phyloP scores from a whole-genome alignment of 345 rosid genomes.

The Eucalyptus erythrocorys region DNA sequence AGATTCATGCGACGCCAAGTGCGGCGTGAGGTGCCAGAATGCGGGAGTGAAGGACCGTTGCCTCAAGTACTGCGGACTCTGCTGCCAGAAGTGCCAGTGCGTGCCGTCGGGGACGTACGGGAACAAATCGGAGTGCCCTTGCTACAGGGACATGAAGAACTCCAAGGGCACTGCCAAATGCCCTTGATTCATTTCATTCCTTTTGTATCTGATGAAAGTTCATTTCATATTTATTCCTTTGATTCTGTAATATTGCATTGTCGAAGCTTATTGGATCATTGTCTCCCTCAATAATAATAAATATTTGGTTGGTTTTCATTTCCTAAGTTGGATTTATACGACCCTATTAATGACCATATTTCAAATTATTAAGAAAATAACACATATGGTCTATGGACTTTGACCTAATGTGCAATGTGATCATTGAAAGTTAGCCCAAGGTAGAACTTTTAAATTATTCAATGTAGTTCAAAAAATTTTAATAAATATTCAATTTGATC shows the following conservation, averaged over 20 bases:
- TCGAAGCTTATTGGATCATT: background rate
- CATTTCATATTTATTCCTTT: background rate
- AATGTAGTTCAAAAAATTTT: no score
- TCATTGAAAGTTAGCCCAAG: no score
- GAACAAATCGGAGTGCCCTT: constrained; percentile 56
- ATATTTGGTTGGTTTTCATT: background rate
- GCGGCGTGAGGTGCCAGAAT: constrained; percentile 36
- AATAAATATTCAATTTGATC: no score
- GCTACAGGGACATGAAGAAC: constrained; percentile 47
- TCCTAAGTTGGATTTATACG: background rate
- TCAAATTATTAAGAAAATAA: no score
- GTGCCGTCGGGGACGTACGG: constrained; percentile 87
- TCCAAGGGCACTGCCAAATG: constrained; percentile 51
- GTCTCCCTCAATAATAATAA: background rate
- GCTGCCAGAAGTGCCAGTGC: constrained; percentile 59
- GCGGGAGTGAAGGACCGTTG: constrained; percentile 54
- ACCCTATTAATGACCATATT: background rate
- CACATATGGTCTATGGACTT: rapidly evolving
- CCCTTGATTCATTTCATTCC: constrained; percentile 20
- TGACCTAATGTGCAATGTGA: no score
- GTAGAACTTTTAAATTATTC: background rate
- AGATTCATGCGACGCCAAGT: constrained; percentile 23
- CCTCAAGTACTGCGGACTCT: constrained; percentile 63
- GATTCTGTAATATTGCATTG: background rate
- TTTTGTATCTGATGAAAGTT: background rate